Evolutionary conservation across 164 flowering plant genomes (phyloP), one percentile per base, ranked within the genome.

Genomic region (Litsea cubeba): DNA sequence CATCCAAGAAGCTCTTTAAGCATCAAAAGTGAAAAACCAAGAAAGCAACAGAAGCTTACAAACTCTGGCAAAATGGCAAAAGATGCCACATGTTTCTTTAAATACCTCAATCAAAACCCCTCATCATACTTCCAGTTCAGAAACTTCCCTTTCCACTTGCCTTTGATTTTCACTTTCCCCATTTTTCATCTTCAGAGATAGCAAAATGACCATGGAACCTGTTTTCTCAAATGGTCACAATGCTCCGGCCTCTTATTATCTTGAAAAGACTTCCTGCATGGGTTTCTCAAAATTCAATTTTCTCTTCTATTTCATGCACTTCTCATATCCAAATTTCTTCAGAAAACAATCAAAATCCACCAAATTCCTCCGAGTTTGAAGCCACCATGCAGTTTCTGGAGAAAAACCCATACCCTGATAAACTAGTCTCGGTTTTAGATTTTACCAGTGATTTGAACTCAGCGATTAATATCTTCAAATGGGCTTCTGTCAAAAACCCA

Each of bases 401-500:
- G 76, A 80, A 78, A 32, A 82, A 75, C 58, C 77, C 85, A 24
- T 67, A 69, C 73, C 85, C 91, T 11, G 89, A 87, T 49, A 80
- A 73, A 72, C 76, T 89, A 73, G 71, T 83, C 75, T 68, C 77
- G 62, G 84, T 85, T 76, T 82, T 91, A 79, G 84, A 85, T 65
- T 74, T 78, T 25, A 83, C 85, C 1, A 69, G 24, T 51, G 90
- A 88, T 74, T 32, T 83, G 78, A 78, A 69, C 64, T 82, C 89
- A 62, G 87, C 89, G 3, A 22, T 87, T 14, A 81, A 82, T 79
- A 68, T 88, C 72, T 87, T 91, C 85, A 87, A 84, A 82, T 89
- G 88, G 90, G 90, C 86, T 69, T 80, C 91, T 50, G 65, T 72
- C 25, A 87, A 89, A 50, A 88, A 80, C 60, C 68, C 80, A 18